Conservation (phyloP, 139 green algal genomes). For the Eudorina sp. region DNA sequence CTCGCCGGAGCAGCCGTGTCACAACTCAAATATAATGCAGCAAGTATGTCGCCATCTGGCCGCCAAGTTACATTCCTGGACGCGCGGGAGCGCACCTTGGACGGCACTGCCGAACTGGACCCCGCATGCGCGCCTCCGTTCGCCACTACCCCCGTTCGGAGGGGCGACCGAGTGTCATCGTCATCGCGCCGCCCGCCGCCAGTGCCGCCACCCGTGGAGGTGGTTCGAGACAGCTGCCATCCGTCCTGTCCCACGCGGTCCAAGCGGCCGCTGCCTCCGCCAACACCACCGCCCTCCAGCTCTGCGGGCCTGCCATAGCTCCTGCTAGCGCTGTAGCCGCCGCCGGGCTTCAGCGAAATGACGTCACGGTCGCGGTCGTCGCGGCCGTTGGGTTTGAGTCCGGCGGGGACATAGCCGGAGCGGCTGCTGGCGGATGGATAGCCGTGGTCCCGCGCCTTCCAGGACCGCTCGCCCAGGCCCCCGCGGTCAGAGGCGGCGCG, state of each 20-base stretch:
- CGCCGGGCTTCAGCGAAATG: constrained; percentile 8
- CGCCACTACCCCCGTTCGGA: not conserved
- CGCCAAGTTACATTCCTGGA: too few species aligned
- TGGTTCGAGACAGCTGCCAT: not conserved
- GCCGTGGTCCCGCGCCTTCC: constrained; percentile 13
- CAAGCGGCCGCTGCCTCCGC: not conserved
- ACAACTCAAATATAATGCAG: too few species aligned
- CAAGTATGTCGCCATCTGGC: too few species aligned
- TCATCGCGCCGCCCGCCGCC: not conserved
- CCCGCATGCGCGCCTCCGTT: not conserved
- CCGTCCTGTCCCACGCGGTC: constrained; percentile 1
- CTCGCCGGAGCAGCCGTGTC: too few species aligned
- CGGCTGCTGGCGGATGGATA: not conserved
- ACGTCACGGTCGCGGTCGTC: not conserved
- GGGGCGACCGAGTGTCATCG: not conserved
- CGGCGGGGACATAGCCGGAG: not conserved
- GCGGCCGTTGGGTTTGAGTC: not conserved
- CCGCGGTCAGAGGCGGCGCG: not conserved
- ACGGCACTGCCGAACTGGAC: not conserved
- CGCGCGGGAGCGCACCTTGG: not conserved
- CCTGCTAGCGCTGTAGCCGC: not conserved
- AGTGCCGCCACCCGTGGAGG: not conserved
- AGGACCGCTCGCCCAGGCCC: not conserved
- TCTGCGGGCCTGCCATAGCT: not conserved
- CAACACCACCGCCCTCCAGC: not conserved